phyloP scores from a whole-genome alignment of 371 early-diverging fungal species.

The Apophysomyces elegans region DNA sequence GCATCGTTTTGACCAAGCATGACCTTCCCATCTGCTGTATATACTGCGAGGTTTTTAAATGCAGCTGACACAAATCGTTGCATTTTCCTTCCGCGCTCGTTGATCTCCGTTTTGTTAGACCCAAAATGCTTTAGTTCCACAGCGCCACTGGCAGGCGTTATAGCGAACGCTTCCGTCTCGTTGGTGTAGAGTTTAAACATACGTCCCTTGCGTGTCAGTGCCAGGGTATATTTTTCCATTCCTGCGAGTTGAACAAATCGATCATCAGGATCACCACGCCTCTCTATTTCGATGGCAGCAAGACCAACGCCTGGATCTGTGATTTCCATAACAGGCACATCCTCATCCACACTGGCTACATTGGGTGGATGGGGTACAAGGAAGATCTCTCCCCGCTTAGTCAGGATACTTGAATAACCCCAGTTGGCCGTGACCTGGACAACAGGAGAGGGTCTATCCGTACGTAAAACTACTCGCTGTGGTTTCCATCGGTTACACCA shows the following conservation, averaged over 20 bases:
- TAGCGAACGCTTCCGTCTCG: background rate
- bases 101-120: slow-evolving; percentile 14
- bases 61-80: slow-evolving; percentile 25
- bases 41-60: slow-evolving; percentile 28
- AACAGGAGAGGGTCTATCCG: background rate
- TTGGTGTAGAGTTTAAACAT: slow-evolving; percentile 13
- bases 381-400: slow-evolving; percentile 27
- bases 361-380: slow-evolving; percentile 30
- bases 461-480: slow-evolving; percentile 25
- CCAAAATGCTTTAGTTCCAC: slow-evolving; percentile 18
- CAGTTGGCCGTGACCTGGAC: slow-evolving; percentile 44
- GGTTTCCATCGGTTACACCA: slow-evolving; percentile 37
- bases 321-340: slow-evolving; percentile 3
- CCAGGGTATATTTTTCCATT: slow-evolving; percentile 21
- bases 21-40: slow-evolving; percentile 22
- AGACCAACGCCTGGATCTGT: slow-evolving; percentile 8
- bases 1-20: slow-evolving; percentile 18
- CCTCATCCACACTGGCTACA: background rate
- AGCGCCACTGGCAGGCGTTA: slow-evolving; percentile 12
- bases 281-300: background rate
- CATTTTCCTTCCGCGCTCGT: slow-evolving; percentile 10
- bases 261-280: slow-evolving; percentile 6
- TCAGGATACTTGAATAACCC: slow-evolving; percentile 34
- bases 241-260: slow-evolving; percentile 18
- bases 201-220: slow-evolving; percentile 23